Base-by-base conservation (phyloP, 352 stramenopile genomes). In the Globisporangium nagaii region DNA sequence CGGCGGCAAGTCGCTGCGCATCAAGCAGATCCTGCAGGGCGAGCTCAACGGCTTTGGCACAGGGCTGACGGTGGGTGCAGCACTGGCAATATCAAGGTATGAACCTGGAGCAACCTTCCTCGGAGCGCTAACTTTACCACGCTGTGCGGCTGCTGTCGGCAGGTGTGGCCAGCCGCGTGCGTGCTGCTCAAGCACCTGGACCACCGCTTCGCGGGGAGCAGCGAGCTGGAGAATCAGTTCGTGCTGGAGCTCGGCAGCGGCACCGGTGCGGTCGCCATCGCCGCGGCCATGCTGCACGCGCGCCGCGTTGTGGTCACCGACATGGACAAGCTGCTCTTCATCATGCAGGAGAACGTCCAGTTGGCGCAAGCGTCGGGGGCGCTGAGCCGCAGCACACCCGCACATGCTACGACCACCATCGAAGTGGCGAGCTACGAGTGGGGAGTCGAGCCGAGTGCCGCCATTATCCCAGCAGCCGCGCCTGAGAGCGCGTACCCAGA, bases 201-300 rank as follows among this genome's bases (percentile, higher is more conserved):
- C 44, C 62, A 90, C n/a, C 69, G 67, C 44, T 79, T 71, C 25
- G 20, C 17, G 6, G 44, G 28, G 36, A 58, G 35, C 22, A 35
- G 43, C 9, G 11, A 52, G 22, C 44, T 78, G 8, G 28, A 54
- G 2, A 55, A 59, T 7, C 84, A 83, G 42, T 76, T 77, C 19
- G 75, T 98, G 22, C 60, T 97, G 17, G 93, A 98, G 66, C 67
- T 98, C 5, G 95, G 93, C 32, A 89, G 84, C 36, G 92, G 94
- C 32, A 98, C 95, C 0, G 92, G 93, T 11, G 79, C 94, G 0
- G 92, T 96, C 30, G 90, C 86, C 10, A 82, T 98, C 36, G 90
- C 86, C 1, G 84, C 85, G 4, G 86, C 81, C 4, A 84, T 97
- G 63, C 73, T 98, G 17, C 82, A 91, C 39, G 81, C 78, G 19